Percentiles rank a stretch among this genome's conserved stretches.
Evolutionary conservation across 2,329 filamentous ascomycete species (phyloP).

Genomic region (Dactylellina parvicollis): DNA sequence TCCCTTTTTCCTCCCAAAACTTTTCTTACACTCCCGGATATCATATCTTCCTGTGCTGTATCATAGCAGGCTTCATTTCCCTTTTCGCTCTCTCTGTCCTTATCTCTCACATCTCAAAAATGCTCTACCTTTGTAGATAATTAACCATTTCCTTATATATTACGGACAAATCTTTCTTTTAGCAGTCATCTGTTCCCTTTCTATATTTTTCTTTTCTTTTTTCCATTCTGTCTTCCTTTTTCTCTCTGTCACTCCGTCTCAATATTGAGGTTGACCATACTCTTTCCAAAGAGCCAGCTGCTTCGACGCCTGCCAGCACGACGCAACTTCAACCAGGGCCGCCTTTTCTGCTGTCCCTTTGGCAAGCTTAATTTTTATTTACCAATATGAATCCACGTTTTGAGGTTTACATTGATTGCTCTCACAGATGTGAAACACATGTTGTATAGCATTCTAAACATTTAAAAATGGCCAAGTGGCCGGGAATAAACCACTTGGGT

Average conservation of each 20-base stretch:
- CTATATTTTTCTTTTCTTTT: slow-evolving; percentile 52
- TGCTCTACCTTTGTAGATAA: slow-evolving; percentile 29
- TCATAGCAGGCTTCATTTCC: slow-evolving; percentile 21
- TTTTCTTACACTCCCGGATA: slow-evolving; percentile 30
- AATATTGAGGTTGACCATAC: slow-evolving; percentile 10
- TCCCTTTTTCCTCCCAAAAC: slow-evolving; percentile 7
- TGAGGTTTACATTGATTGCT: neutral
- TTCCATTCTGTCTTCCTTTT: slow-evolving; percentile 49
- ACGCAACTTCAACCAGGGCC: neutral
- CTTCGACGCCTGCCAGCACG: neutral
- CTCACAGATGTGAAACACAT: neutral
- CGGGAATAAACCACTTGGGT: too few species aligned
- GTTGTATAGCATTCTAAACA: neutral
- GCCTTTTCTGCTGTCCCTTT: neutral
- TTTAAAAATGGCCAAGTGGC: too few species aligned
- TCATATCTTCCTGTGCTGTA: slow-evolving; percentile 35
- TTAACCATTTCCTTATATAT: slow-evolving; percentile 56
- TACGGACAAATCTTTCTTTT: slow-evolving; percentile 55
- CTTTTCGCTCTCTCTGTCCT: slow-evolving; percentile 49
- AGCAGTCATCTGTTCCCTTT: slow-evolving; percentile 55
- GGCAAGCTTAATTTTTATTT: slow-evolving; percentile 13
- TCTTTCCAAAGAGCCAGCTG: neutral
- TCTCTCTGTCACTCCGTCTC: slow-evolving; percentile 27
- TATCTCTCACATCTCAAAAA: slow-evolving; percentile 4
- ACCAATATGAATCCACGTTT: neutral